A percentile compares a stretch with the other conserved stretches of the same genome.
phyloP scores from a whole-genome alignment of 176 grass and related monocot species.

The Rhynchospora breviuscula region DNA sequence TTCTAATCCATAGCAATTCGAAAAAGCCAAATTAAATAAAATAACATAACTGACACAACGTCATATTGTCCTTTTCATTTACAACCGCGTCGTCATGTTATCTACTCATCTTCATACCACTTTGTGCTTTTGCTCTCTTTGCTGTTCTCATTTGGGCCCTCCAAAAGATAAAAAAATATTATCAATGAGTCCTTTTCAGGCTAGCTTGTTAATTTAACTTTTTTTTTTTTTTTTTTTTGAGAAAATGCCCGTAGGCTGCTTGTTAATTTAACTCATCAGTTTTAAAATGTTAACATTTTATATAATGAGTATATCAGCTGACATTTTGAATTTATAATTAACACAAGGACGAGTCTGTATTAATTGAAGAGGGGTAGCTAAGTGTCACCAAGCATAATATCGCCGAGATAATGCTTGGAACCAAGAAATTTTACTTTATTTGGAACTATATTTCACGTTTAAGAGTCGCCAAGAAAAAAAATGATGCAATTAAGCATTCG shows the following conservation, averaged over 20 bases:
- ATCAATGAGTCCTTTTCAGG: not conserved
- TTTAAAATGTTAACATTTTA: not conserved
- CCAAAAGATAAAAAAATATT: not conserved
- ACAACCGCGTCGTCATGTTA: slow-evolving; percentile 3
- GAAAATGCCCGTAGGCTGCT: too few relatives aligned
- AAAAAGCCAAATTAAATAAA: not conserved
- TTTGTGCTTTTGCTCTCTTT: not conserved
- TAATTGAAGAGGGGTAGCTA: too few relatives aligned
- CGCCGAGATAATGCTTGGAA: too few relatives aligned
- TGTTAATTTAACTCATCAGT: not conserved
- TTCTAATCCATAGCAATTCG: not conserved
- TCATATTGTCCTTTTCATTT: not conserved
- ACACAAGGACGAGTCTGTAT: too few relatives aligned
- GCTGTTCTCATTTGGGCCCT: not conserved
- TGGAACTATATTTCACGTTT: too few relatives aligned
- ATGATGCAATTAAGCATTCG: too few relatives aligned
- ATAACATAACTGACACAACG: not conserved
- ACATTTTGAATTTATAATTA: not conserved
- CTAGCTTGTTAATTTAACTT: not conserved
- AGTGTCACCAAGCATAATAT: too few relatives aligned
- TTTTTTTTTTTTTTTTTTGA: too few relatives aligned
- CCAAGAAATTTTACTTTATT: too few relatives aligned
- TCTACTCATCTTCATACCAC: not conserved
- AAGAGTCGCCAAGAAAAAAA: too few relatives aligned
- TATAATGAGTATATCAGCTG: not conserved